These are phyloP conservation scores for Aspergillus sclerotiicarbonarius DNA, from an alignment of 495 filamentous ascomycete species.

Conservation along the genomic window DNA sequence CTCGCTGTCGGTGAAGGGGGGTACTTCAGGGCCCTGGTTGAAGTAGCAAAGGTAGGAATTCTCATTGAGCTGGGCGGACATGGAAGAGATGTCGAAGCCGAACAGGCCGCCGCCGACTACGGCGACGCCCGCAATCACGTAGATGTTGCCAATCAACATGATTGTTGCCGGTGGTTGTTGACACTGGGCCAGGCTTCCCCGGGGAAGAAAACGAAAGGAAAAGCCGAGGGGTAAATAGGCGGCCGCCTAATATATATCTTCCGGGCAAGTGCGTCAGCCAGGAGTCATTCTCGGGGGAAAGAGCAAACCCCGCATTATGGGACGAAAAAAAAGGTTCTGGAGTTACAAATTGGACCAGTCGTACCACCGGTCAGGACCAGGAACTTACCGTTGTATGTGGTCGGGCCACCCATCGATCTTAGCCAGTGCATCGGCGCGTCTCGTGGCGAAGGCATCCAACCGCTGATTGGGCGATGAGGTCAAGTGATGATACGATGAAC, in stretches of 20 bases:
- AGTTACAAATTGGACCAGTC: not conserved
- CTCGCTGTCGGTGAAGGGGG: conserved; percentile 29
- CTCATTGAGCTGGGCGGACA: conserved; percentile 60
- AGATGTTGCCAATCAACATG: conserved; percentile 62
- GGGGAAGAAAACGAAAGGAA: not conserved
- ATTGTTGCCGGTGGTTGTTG: conserved; percentile 3
- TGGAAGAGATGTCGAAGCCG: conserved; percentile 79
- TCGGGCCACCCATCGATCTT: not conserved
- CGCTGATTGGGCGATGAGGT: not conserved
- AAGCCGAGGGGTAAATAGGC: not conserved
- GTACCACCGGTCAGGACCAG: not conserved
- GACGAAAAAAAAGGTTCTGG: not conserved
- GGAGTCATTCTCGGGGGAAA: not conserved
- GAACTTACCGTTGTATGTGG: not conserved
- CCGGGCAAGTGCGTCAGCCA: not conserved
- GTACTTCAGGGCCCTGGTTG: conserved; percentile 45
- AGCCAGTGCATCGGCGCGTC: not conserved
- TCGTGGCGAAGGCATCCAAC: not conserved
- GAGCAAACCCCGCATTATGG: not conserved
- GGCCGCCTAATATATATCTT: not conserved
- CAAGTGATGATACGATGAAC: not conserved
- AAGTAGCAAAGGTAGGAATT: conserved; percentile 63
- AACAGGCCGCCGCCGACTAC: conserved; percentile 80
- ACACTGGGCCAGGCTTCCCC: not conserved
- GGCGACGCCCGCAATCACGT: conserved; percentile 70